A percentile compares a stretch with the other conserved stretches of the same genome.
phyloP scores from a whole-genome alignment of 2,329 filamentous ascomycete genomes.

The Zasmidium angulare region DNA sequence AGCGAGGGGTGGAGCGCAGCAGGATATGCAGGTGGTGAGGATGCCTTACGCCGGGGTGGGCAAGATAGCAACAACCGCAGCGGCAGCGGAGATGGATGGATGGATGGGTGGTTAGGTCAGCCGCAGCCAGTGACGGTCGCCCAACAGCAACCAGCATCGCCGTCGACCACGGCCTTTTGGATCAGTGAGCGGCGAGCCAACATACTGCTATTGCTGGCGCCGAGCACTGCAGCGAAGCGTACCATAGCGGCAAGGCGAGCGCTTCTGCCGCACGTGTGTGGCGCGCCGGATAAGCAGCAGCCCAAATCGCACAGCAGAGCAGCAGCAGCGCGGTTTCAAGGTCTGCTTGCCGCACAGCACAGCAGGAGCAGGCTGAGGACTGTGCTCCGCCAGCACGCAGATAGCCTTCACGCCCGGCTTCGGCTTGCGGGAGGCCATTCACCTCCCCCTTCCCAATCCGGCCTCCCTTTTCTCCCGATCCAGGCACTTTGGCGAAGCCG shows the following conservation, averaged over 20 bases:
- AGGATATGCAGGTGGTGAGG: background rate
- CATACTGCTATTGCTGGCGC: background rate
- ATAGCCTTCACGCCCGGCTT: slow-evolving; percentile 7
- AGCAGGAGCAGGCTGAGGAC: background rate
- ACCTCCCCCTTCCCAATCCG: slow-evolving; percentile 12
- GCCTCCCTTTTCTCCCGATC: slow-evolving; percentile 8
- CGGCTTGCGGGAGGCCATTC: slow-evolving; percentile 7
- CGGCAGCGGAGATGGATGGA: background rate
- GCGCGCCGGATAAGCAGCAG: background rate
- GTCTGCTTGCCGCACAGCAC: no score
- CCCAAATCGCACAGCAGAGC: background rate
- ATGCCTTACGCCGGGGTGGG: background rate
- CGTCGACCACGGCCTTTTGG: background rate
- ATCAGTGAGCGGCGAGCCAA: background rate
- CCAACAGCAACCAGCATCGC: background rate
- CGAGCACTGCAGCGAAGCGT: background rate
- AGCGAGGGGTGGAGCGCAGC: background rate
- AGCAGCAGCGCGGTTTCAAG: background rate
- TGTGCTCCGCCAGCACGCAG: background rate
- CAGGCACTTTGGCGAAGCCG: slow-evolving; percentile 11
- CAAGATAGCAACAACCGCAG: background rate
- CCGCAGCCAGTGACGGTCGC: background rate
- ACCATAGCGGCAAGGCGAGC: background rate
- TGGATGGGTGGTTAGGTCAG: background rate
- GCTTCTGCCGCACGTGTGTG: background rate